Conservation (phyloP, 306 rosid species). For the Canavalia gladiata region DNA sequence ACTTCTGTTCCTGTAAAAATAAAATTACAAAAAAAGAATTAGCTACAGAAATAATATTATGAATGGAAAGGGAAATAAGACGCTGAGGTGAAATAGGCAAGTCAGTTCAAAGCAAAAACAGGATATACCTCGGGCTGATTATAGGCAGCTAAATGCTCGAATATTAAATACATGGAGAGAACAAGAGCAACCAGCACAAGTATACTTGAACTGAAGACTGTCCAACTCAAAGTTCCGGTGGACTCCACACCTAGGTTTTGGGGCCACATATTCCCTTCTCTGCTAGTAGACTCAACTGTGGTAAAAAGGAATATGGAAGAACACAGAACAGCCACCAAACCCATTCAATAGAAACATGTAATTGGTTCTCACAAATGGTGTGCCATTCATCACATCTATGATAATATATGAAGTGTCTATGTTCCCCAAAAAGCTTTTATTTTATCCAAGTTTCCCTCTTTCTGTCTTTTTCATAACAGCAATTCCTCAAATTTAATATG, state of each 20-base stretch:
- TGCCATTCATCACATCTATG: conserved; percentile 14
- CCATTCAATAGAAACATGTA: conserved; percentile 60
- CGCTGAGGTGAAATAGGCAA: conserved; percentile 2
- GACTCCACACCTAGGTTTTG: conserved; percentile 60
- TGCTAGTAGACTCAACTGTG: conserved; percentile 71
- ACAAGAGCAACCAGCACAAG: conserved; percentile 82
- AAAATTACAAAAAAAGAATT: neutral
- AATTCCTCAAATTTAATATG: conserved; percentile 39
- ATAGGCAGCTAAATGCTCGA: conserved; percentile 92
- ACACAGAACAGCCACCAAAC: conserved; percentile 66
- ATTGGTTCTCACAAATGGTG: conserved; percentile 29
- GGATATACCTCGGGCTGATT: conserved; percentile 93
- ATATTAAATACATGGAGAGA: conserved; percentile 88
- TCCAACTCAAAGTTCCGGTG: conserved; percentile 73
- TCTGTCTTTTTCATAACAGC: conserved; percentile 30
- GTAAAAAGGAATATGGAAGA: conserved; percentile 61
- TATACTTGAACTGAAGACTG: conserved; percentile 81
- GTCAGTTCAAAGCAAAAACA: conserved; percentile 3
- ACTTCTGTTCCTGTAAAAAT: conserved; percentile 93
- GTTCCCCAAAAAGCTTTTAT: conserved; percentile 31
- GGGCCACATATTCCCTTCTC: conserved; percentile 71
- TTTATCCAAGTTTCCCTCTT: conserved; percentile 24
- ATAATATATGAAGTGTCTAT: conserved; percentile 15
- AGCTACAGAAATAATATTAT: neutral
- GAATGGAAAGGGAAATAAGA: conserved; percentile 23